Evolutionary conservation across 2,329 filamentous ascomycete species (phyloP), one percentile per base, ranked within the genome.

Genomic region (Fusarium sp.): DNA sequence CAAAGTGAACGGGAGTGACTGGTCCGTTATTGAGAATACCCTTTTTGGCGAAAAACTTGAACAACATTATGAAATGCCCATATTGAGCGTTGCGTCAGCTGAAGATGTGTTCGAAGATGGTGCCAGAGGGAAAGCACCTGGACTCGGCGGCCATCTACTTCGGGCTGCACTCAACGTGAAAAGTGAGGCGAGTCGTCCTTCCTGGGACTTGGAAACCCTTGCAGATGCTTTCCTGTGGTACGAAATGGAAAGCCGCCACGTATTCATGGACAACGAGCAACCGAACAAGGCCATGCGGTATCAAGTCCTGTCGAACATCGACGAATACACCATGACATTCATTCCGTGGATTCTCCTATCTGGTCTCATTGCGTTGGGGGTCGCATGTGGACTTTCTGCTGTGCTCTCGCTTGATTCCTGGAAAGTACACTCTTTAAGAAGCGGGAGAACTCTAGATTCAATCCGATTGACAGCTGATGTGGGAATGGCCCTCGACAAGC

Each of bases 401-500:
- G 51, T 39, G 1, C 47, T 69, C 7, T 27, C 65, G 3, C 45
- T 69, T 15, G 65, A 69, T 37, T 69, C 65, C 2, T 44, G 49
- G 17, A 56, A 47, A 2, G 40, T 68, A n/a, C 25, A 55, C 25
- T 69, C 65, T 7, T 53, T 68, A 23, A 61, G 60, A 37, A 48
- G 37, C 10, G 61, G 65, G 22, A 49, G 65, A 15, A 53, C 44
- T 14, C 4, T 66, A 10, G 61, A 62, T 25, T 20, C 65, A 8
- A 65, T 68, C 35, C 49, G 65, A 11, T 19, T 68, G 35, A 62
- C 65, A 32, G 65, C 65, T 19, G 55, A 68, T 15, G 60, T 62
- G 8, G 61, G 65, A 13, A 49, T 68, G 20, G 66, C 65, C 7
- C 22, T 68, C 10, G 54, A 57, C 4, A 68, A 65, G 44, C 22